phyloP scores from a whole-genome alignment of 169 alveolate species.

The Babesia bovis region DNA sequence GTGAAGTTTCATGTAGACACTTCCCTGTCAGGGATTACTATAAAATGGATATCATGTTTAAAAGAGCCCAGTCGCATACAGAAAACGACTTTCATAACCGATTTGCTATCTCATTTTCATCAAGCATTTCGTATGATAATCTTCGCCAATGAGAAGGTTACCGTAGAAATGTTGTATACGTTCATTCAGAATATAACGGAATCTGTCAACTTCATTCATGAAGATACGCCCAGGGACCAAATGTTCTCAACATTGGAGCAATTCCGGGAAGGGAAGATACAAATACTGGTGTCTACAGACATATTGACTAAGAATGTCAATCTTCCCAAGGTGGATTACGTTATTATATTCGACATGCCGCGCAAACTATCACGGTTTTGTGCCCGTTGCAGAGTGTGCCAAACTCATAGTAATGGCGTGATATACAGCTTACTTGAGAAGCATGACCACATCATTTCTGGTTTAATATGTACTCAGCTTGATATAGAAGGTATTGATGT shows the following conservation, averaged over 20 bases:
- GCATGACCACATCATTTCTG: conserved; percentile 16
- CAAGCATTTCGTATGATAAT: conserved; percentile 28
- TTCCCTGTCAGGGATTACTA: background rate
- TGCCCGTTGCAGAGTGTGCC: background rate
- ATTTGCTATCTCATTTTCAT: conserved; percentile 32
- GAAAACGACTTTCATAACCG: conserved; percentile 9
- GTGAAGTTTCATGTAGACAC: conserved; percentile 2
- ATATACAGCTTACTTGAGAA: conserved; percentile 5
- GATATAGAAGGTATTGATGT: background rate
- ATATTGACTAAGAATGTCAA: background rate
- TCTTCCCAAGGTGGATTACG: conserved; percentile 10
- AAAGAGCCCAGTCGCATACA: conserved; percentile 28
- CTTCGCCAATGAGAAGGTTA: conserved; percentile 14
- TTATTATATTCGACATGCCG: conserved; percentile 33
- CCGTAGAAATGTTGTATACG: conserved; percentile 5
- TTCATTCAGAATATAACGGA: conserved; percentile 4
- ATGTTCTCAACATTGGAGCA: background rate
- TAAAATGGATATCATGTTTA: conserved; percentile 29
- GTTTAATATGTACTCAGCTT: conserved; percentile 9
- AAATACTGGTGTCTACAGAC: conserved; percentile 18
- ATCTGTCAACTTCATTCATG: conserved; percentile 17
- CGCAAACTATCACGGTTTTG: conserved; percentile 8
- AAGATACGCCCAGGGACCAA: background rate
- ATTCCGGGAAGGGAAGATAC: background rate
- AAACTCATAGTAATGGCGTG: background rate